These are phyloP conservation scores for Leccinum longicurvipes DNA, from an alignment of 768 basidiomycete species.

Conservation along the genomic window DNA sequence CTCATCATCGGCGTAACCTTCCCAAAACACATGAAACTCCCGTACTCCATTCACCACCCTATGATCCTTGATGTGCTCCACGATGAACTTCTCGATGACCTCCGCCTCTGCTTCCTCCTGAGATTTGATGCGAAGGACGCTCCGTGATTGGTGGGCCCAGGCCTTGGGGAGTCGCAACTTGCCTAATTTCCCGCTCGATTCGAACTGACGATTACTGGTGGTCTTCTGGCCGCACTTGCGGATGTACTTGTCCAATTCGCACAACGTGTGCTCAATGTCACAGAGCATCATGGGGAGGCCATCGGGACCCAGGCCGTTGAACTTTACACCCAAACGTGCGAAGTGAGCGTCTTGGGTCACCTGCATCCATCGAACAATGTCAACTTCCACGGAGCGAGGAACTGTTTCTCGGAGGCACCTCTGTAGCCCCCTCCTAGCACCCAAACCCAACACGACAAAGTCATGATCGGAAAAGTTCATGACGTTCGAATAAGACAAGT, in stretches of 20 bases:
- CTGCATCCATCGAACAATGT: conserved; percentile 63
- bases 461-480: conserved; percentile 65
- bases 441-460: conserved; percentile 68
- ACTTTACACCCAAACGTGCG: conserved; percentile 50
- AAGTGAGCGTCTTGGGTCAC: conserved; percentile 60
- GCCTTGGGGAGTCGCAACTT: conserved; percentile 45
- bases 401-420: conserved; percentile 60
- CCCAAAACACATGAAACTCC: conserved; percentile 54
- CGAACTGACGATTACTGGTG: conserved; percentile 37
- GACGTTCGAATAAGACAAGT: conserved; percentile 53
- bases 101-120: conserved; percentile 30
- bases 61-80: conserved; percentile 40
- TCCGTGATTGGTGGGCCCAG: conserved; percentile 50
- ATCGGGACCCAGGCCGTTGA: conserved; percentile 49
- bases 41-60: conserved; percentile 33
- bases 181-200: conserved; percentile 24
- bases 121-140: conserved; percentile 40
- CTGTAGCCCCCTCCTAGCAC: conserved; percentile 60
- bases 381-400: conserved; percentile 44
- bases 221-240: conserved; percentile 36
- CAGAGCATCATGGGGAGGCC: conserved; percentile 55
- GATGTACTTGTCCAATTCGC: conserved; percentile 77
- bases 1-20: conserved; percentile 47
- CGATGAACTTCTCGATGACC: conserved; percentile 39
- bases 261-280: conserved; percentile 76